A percentile compares a stretch with the other conserved stretches of the same genome.
These are phyloP conservation scores for Chlorophyllum brunneum DNA, from an alignment of 768 basidiomycete species.

Conservation along the genomic window DNA sequence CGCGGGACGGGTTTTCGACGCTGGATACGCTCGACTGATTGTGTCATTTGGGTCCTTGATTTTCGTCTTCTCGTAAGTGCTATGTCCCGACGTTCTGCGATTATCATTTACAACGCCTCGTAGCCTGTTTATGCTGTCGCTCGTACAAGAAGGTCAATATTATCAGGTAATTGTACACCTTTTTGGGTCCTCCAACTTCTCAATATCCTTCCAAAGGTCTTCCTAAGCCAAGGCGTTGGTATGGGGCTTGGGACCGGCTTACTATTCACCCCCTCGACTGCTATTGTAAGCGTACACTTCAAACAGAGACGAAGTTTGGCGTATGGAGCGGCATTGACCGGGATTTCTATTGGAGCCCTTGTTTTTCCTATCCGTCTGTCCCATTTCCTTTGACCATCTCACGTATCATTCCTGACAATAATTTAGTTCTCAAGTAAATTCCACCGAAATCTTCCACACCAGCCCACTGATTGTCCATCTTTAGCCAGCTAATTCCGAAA, in stretches of 20 bases:
- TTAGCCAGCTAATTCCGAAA: constrained; percentile 12
- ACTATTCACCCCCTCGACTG: constrained; percentile 45
- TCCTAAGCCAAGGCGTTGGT: constrained; percentile 53
- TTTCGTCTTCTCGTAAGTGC: constrained; percentile 22
- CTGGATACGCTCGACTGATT: constrained; percentile 37
- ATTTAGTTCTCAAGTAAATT: constrained; percentile 23
- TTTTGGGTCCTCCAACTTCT: neutral
- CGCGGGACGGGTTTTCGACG: constrained; percentile 41
- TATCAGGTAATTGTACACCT: constrained; percentile 31
- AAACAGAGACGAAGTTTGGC: constrained; percentile 34
- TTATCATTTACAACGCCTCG: constrained; percentile 16
- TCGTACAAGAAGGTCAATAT: constrained; percentile 37
- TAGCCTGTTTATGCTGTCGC: constrained; percentile 40
- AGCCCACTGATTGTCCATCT: neutral
- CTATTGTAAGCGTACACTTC: constrained; percentile 44
- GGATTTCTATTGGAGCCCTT: constrained; percentile 37
- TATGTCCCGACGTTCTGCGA: constrained; percentile 16
- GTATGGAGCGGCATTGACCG: constrained; percentile 36
- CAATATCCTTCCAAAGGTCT: constrained; percentile 26
- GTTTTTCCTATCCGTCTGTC: constrained; percentile 29
- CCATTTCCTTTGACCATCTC: neutral
- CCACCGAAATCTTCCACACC: neutral
- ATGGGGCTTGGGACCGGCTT: constrained; percentile 50
- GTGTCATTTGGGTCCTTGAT: constrained; percentile 22
- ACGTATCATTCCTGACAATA: neutral